These are phyloP conservation scores for Butyriboletus appendiculatus DNA, from an alignment of 1,284 basidiomycete genomes.

Conservation along the genomic window DNA sequence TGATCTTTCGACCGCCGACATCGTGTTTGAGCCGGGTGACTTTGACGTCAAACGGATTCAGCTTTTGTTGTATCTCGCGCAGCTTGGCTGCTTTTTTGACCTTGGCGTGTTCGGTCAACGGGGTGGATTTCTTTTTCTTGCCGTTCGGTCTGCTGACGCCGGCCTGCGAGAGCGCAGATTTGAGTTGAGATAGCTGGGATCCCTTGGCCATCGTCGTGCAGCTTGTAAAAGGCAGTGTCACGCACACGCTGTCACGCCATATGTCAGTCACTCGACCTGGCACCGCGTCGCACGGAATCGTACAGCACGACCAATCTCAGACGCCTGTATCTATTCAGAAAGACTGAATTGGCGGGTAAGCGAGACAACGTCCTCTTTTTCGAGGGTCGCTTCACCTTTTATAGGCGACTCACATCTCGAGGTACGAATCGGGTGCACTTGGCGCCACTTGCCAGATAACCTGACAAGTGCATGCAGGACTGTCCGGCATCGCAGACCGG, in stretches of 20 bases:
- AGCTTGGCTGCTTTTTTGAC: conserved; percentile 80
- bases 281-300: not conserved
- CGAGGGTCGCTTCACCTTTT: no score
- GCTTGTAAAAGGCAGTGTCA: conserved; percentile 3
- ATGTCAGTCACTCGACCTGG: not conserved
- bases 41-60: conserved; percentile 95
- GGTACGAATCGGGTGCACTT: not conserved
- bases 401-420: no score
- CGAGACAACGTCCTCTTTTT: no score
- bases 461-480: not conserved
- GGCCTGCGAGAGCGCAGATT: conserved; percentile 76
- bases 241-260: conserved; percentile 2
- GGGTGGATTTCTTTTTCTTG: conserved; percentile 68
- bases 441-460: not conserved
- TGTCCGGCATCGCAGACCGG: not conserved
- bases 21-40: conserved; percentile 93
- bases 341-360: no score
- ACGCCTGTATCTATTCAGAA: no score
- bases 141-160: conserved; percentile 66
- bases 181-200: conserved; percentile 87
- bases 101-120: conserved; percentile 72
- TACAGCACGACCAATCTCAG: no score
- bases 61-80: conserved; percentile 77
- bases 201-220: conserved; percentile 56
- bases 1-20: conserved; percentile 85